Conservation (phyloP, 2,329 filamentous ascomycete species). For the Penicillium nordicum region DNA sequence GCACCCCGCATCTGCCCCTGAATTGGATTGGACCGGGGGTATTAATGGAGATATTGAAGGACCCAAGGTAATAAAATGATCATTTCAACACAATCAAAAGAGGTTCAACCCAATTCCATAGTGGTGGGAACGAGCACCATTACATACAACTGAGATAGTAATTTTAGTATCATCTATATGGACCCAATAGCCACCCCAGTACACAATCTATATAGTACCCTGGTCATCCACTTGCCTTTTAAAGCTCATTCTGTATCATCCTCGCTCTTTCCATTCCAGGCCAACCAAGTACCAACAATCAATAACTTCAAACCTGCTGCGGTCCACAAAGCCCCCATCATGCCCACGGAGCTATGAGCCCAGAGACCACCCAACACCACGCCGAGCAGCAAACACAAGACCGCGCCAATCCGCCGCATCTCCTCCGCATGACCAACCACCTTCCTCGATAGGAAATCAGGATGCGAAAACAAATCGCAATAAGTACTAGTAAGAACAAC, state of each 20-base stretch:
- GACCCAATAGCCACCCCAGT: background rate
- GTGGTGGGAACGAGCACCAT: background rate
- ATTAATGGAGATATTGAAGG: too few relatives aligned
- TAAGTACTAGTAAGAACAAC: conserved; percentile 80
- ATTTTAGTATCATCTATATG: background rate
- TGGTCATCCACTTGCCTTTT: too few relatives aligned
- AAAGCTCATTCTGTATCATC: background rate
- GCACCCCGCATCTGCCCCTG: background rate
- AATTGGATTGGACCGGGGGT: too few relatives aligned
- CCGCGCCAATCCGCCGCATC: conserved; percentile 51
- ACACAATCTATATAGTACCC: background rate
- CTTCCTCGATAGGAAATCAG: conserved; percentile 44
- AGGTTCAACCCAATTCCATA: background rate
- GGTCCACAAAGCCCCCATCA: conserved; percentile 59
- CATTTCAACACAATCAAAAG: background rate
- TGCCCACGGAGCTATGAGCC: conserved; percentile 50
- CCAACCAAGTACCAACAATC: conserved; percentile 57
- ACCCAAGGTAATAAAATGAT: too few relatives aligned
- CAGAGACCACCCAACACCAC: conserved; percentile 55
- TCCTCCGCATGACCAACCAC: conserved; percentile 49
- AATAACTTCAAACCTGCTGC: conserved; percentile 55
- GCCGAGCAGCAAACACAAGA: conserved; percentile 52
- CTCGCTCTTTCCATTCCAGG: conserved; percentile 53
- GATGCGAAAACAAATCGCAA: conserved; percentile 73
- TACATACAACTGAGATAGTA: background rate